phyloP scores from a whole-genome alignment of 768 basidiomycete species.

The Tricholomella constricta region DNA sequence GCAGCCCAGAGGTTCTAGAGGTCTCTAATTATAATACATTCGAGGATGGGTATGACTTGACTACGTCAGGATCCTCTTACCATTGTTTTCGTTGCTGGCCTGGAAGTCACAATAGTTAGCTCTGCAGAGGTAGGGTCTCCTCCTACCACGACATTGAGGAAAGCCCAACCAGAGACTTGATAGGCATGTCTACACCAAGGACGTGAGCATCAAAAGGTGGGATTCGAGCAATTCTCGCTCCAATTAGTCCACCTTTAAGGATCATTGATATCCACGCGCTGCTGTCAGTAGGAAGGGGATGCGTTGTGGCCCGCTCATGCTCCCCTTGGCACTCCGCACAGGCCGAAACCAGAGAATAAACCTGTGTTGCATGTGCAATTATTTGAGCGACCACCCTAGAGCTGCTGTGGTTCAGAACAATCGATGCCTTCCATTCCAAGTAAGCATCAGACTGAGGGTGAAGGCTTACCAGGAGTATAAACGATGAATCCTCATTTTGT shows the following conservation, averaged over 20 bases:
- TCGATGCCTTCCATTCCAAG: background rate
- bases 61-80: background rate
- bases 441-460: background rate
- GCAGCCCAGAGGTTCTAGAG: too few species aligned
- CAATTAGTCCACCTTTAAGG: conserved; percentile 5
- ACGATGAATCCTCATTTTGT: background rate
- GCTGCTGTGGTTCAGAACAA: background rate
- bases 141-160: background rate
- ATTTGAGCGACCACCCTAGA: conserved; percentile 11
- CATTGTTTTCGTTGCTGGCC: background rate
- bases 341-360: conserved; percentile 35
- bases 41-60: too few species aligned
- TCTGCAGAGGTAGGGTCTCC: background rate
- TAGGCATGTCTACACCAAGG: too few species aligned
- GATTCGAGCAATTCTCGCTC: background rate
- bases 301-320: background rate
- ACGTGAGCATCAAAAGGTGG: too few species aligned
- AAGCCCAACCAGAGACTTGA: conserved; percentile 1
- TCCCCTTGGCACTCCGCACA: conserved; percentile 33
- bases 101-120: background rate
- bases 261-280: background rate
- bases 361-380: conserved; percentile 32
- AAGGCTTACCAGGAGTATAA: background rate
- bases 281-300: background rate
- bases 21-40: too few species aligned